These are phyloP conservation scores for Leishmania lainsoni DNA, from an alignment of 208 protist species.

Conservation along the genomic window DNA sequence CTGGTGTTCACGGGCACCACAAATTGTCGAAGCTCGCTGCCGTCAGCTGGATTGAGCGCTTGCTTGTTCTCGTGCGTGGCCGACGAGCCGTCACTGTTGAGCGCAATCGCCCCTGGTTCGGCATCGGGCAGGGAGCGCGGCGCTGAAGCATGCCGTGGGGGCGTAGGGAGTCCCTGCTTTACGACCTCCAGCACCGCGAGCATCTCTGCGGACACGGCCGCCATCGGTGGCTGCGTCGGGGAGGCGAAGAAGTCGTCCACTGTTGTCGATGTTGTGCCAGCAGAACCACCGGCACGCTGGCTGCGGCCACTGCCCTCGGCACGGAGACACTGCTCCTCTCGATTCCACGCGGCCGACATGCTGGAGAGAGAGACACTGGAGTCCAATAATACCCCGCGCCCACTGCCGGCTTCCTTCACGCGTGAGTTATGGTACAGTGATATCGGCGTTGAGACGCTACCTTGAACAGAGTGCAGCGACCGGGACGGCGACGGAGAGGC, in stretches of 20 bases:
- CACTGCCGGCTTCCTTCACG: neutral
- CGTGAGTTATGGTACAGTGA: neutral
- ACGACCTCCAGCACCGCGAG: slow-evolving; percentile 1
- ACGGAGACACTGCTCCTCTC: slow-evolving; percentile 17
- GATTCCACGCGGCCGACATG: slow-evolving; percentile 31
- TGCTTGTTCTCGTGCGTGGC: neutral
- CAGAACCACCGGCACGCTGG: no score
- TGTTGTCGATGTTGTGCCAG: neutral
- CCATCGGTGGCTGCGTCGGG: neutral
- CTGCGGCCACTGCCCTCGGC: neutral
- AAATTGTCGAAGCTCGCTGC: no score
- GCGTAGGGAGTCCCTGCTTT: no score
- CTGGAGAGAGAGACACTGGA: slow-evolving; percentile 21
- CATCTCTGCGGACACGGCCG: neutral
- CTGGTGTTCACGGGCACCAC: neutral
- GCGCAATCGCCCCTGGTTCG: neutral
- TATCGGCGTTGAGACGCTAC: neutral
- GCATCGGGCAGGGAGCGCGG: neutral
- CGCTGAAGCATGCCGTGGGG: neutral
- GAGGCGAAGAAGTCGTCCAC: slow-evolving; percentile 7
- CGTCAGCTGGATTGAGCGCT: neutral
- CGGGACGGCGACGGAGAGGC: neutral
- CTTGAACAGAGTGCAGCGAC: slow-evolving; percentile 6
- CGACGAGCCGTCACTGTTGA: neutral
- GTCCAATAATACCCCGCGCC: neutral